A percentile compares a stretch with the other conserved stretches of the same genome.
Conservation (phyloP, 306 rosid genomes). For the Cucurbita ficifolia region DNA sequence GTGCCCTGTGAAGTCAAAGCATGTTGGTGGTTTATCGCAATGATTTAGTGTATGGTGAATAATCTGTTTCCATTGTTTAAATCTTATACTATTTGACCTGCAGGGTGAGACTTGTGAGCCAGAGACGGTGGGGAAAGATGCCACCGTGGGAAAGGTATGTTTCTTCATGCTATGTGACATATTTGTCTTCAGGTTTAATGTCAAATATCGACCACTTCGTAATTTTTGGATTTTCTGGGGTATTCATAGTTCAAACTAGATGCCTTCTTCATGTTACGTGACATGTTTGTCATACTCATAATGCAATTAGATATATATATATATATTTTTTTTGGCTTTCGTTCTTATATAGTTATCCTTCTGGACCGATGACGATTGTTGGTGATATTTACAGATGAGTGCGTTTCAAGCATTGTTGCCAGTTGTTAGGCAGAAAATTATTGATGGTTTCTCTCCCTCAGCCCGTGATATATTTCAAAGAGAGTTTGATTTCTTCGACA, state of each 20-base stretch:
- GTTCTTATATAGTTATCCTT: not conserved
- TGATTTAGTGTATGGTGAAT: not conserved
- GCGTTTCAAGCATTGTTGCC: conserved; percentile 72
- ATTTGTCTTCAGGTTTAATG: not conserved
- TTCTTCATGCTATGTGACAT: not conserved
- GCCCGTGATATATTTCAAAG: conserved; percentile 64
- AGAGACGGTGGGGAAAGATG: conserved; percentile 59
- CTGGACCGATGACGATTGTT: not conserved
- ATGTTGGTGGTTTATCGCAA: not conserved
- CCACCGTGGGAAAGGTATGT: conserved; percentile 49
- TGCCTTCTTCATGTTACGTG: not conserved
- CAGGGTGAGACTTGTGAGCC: conserved; percentile 77
- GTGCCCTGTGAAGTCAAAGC: not conserved
- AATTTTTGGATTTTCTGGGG: not conserved
- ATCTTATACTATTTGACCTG: conserved; percentile 19
- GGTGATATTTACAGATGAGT: conserved; percentile 44
- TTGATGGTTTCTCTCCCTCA: conserved; percentile 63
- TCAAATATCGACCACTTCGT: not conserved
- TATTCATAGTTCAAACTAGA: not conserved
- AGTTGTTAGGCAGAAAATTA: conserved; percentile 56
- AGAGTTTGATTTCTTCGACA: conserved; percentile 93
- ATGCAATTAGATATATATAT: not conserved
- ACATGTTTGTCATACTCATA: not conserved
- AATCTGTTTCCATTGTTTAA: conserved; percentile 1
- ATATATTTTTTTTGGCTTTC: not conserved